Base-by-base conservation (phyloP, 805 yeast species). In the Candida methanosorbosa region DNA sequence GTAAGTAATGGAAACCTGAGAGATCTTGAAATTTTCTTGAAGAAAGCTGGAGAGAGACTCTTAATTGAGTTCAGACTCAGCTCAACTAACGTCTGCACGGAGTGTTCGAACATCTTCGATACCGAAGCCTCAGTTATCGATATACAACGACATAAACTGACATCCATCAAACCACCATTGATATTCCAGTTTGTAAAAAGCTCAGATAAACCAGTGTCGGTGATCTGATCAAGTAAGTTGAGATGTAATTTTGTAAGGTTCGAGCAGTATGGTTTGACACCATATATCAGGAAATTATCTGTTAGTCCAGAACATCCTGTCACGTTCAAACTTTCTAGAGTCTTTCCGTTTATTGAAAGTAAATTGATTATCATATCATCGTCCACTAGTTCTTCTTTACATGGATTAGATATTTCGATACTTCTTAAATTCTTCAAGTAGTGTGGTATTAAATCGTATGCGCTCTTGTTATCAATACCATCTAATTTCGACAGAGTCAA, bases 271-370 rank as follows among this genome's bases (percentile, higher is more conserved):
- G 72, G 72, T 30, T 68, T 63, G 6, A 79, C 46, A 0, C 88
- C 92, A 25, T 73, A 74, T 3, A 61, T 49, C 17, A 72, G 41
- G 37, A 78, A 68, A 1, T 60, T 63, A 49, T 87, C 95, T 0
- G 95, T 79, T 16, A 92, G 57, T 1, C 64, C 76, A 0, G 75
- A 52, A 46, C 95, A 85, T 1, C 94, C 94, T 48, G 81, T 84
- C 13, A 92, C 60, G 15, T 64, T 64, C 21, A 92, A 61, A 1
- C 68, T 52, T 28, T 63, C 63, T 30, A 92, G 58, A 2, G 76
- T 64, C 11, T 70, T 69, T 5, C 95, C 94, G 22, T 75, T 66
- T 7, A 66, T 63, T 1, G 79, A 68, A 19, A 87, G 48, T 1
- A 84, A 54, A 34, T 74, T 75, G 18, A 78, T 66, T 7, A 90